These are phyloP conservation scores for Leccinum subspadiceum DNA, from an alignment of 1,284 basidiomycete genomes.

Conservation along the genomic window DNA sequence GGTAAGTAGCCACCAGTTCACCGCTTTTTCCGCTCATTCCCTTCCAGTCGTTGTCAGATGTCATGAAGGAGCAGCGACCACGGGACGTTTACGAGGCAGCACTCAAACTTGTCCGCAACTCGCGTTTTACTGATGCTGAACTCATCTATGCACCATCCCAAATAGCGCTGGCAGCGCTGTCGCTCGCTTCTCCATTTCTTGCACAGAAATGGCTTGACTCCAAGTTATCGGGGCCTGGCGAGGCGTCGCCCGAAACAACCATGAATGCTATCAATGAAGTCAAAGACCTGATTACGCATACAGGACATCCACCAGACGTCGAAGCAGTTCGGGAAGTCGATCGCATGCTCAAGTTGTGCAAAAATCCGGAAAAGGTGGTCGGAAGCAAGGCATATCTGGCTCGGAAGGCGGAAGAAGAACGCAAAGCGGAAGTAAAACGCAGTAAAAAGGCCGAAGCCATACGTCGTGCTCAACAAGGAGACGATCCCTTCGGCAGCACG, in stretches of 20 bases:
- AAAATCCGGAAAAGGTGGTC: conserved; percentile 91
- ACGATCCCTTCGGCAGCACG: conserved; percentile 68
- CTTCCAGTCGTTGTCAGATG: conserved; percentile 49
- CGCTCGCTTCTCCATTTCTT: conserved; percentile 59
- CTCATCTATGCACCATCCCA: conserved; percentile 91
- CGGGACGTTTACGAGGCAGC: conserved; percentile 58
- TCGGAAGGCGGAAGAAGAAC: conserved; percentile 63
- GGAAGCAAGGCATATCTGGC: conserved; percentile 78
- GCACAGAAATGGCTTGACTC: conserved; percentile 62
- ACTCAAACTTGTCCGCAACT: conserved; percentile 60
- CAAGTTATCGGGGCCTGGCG: conserved; percentile 40
- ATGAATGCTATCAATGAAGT: conserved; percentile 50
- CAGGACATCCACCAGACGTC: conserved; percentile 71
- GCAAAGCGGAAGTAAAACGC: conserved; percentile 62
- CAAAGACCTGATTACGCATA: conserved; percentile 51
- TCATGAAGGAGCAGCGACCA: conserved; percentile 41
- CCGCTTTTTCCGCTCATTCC: conserved; percentile 13
- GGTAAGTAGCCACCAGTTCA: conserved; percentile 41
- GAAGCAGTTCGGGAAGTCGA: conserved; percentile 86
- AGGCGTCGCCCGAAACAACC: conserved; percentile 30
- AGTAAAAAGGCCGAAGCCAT: conserved; percentile 60
- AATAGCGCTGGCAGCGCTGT: conserved; percentile 86
- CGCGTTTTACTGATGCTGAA: conserved; percentile 89
- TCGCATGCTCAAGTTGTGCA: conserved; percentile 78
- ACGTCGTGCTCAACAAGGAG: conserved; percentile 46